Conservation (phyloP, 2,329 filamentous ascomycete genomes). For the Neofusicoccum ribis region DNA sequence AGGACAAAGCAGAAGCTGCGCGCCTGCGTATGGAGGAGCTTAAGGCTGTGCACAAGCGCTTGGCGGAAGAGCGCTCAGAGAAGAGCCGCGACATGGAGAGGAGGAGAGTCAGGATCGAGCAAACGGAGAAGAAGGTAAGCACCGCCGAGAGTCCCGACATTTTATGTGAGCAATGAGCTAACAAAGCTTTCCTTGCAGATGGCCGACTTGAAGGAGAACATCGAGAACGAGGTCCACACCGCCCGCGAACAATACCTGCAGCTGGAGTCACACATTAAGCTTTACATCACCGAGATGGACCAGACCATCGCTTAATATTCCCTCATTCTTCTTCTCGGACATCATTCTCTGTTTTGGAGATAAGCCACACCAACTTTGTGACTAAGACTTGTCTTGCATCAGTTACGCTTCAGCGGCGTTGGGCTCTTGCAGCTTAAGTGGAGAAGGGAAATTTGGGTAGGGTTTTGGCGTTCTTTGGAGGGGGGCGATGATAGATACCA, state of each 20-base stretch:
- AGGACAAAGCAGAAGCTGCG: slow-evolving; percentile 76
- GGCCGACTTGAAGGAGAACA: slow-evolving; percentile 95
- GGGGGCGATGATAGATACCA: background rate
- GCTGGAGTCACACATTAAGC: slow-evolving; percentile 93
- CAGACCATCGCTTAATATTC: slow-evolving; percentile 63
- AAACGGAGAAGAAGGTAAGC: slow-evolving; percentile 95
- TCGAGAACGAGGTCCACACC: slow-evolving; percentile 87
- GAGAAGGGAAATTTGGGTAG: background rate
- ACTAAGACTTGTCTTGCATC: background rate
- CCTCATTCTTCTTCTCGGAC: background rate
- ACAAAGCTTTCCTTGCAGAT: slow-evolving; percentile 59
- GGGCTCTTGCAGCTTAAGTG: background rate
- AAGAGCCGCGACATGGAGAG: slow-evolving; percentile 92
- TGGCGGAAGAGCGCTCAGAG: slow-evolving; percentile 81
- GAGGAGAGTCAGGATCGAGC: slow-evolving; percentile 88
- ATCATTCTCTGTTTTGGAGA: background rate
- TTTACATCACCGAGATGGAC: slow-evolving; percentile 99
- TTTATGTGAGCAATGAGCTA: background rate
- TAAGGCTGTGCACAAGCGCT: slow-evolving; percentile 71
- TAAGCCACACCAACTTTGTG: background rate
- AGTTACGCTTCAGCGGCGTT: background rate
- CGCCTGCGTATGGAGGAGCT: slow-evolving; percentile 90
- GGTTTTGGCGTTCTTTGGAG: slow-evolving; percentile 1
- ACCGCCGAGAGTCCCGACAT: background rate
- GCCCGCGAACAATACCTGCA: slow-evolving; percentile 95